phyloP scores from a whole-genome alignment of 441 rosid genomes.

The Aleurites moluccanus region DNA sequence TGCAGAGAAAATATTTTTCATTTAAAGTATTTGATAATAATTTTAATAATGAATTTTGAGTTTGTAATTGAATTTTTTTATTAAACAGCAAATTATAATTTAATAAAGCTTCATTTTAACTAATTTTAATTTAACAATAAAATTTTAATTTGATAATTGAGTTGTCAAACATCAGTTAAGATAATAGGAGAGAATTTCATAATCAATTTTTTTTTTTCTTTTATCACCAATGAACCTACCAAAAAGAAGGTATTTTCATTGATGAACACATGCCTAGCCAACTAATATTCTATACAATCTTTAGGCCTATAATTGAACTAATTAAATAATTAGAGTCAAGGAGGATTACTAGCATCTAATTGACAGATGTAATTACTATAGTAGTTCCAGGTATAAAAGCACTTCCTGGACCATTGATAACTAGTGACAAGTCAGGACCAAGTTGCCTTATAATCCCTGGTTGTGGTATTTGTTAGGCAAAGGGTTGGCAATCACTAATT shows the following conservation, averaged over 20 bases:
- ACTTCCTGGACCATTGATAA: slow-evolving; percentile 12
- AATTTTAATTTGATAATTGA: too few species aligned
- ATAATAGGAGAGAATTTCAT: neutral
- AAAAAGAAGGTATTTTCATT: slow-evolving; percentile 10
- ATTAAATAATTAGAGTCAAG: neutral
- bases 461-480: neutral
- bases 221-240: slow-evolving; percentile 13
- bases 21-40: too few species aligned
- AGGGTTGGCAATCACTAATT: neutral
- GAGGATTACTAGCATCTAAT: neutral
- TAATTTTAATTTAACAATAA: too few species aligned
- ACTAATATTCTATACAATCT: slow-evolving; percentile 8
- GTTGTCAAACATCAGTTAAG: too few species aligned
- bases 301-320: slow-evolving; percentile 25
- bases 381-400: neutral
- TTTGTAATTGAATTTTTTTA: too few species aligned
- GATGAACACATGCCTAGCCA: slow-evolving; percentile 14
- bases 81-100: too few species aligned
- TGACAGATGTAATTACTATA: slow-evolving; percentile 21
- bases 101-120: too few species aligned
- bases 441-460: neutral
- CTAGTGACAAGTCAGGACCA: neutral
- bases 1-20: too few species aligned
- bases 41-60: too few species aligned
- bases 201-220: too few species aligned